phyloP scores from a whole-genome alignment of 768 basidiomycete genomes.

The Xerocomellus intermedius region DNA sequence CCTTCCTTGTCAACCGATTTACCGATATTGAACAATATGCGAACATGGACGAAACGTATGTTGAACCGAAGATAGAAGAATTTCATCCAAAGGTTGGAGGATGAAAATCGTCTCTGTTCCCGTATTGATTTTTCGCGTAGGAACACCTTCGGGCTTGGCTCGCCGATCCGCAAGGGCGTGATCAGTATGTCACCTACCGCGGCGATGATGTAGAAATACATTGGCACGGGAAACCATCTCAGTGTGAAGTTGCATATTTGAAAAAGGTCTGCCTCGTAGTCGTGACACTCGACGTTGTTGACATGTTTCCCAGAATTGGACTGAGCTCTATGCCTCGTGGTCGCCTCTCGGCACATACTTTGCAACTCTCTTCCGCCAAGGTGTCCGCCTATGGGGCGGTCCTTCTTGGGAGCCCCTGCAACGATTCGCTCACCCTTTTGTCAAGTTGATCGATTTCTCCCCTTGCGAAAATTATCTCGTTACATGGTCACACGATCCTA shows the following conservation, averaged over 20 bases:
- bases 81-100: constrained; percentile 68
- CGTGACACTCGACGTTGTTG: constrained; percentile 3
- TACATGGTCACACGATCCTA: constrained; percentile 96
- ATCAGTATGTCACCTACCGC: constrained; percentile 93
- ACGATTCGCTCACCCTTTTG: constrained; percentile 92
- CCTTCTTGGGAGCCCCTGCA: constrained; percentile 84
- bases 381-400: constrained; percentile 95
- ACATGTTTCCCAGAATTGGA: constrained; percentile 71
- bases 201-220: constrained; percentile 87
- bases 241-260: constrained; percentile 71
- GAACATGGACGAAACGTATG: constrained; percentile 72
- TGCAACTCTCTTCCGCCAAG: constrained; percentile 91
- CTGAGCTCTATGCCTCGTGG: constrained; percentile 95
- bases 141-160: constrained; percentile 97
- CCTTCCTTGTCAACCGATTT: constrained; percentile 82
- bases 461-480: constrained; percentile 95
- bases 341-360: constrained; percentile 95
- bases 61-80: constrained; percentile 70
- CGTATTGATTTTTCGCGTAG: constrained; percentile 39
- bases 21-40: constrained; percentile 85
- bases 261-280: constrained; percentile 58
- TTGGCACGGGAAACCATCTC: constrained; percentile 92
- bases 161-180: constrained; percentile 86
- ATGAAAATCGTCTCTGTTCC: background rate
- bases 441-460: constrained; percentile 96